Evolutionary conservation across 2,329 filamentous ascomycete genomes (phyloP).

Genomic region (Fusarium nematophilum): DNA sequence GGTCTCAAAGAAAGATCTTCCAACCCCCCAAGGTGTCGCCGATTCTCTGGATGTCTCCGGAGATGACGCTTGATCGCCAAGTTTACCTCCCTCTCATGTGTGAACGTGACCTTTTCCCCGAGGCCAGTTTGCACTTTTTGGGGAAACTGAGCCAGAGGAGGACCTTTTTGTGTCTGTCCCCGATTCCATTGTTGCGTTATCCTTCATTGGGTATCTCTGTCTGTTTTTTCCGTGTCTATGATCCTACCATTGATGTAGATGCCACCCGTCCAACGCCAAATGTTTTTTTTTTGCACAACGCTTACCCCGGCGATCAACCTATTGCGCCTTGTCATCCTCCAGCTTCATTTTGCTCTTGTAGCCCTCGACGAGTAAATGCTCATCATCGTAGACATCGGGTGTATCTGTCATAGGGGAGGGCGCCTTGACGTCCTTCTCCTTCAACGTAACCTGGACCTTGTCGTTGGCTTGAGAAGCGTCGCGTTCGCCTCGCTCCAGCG

Average conservation of each 20-base stretch:
- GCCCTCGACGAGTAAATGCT: conserved; percentile 63
- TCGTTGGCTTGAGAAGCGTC: conserved; percentile 45
- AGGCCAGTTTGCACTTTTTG: conserved; percentile 33
- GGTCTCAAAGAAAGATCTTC: conserved; percentile 70
- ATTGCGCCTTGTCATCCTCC: conserved; percentile 20
- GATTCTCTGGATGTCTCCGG: conserved; percentile 71
- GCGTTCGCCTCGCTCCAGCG: conserved; percentile 60
- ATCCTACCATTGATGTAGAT: conserved; percentile 17
- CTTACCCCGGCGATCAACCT: not conserved
- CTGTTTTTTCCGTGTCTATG: conserved; percentile 17
- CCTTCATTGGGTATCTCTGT: conserved; percentile 29
- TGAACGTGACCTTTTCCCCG: conserved; percentile 44
- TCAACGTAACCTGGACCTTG: conserved; percentile 61
- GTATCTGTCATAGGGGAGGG: conserved; percentile 39
- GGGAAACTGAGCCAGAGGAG: conserved; percentile 21
- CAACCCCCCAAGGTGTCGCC: conserved; percentile 85
- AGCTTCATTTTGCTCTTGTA: conserved; percentile 54
- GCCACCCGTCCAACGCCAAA: conserved; percentile 29
- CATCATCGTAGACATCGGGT: conserved; percentile 48
- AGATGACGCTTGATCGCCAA: conserved; percentile 96
- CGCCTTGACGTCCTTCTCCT: conserved; percentile 58
- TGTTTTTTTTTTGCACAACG: conserved; percentile 2
- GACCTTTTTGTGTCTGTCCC: not conserved
- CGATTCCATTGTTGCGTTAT: not conserved
- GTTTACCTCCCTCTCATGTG: conserved; percentile 46